Percentiles rank a stretch among this genome's conserved stretches.
These are phyloP conservation scores for Anaeromyces robustus DNA, from an alignment of 192 early-diverging fungal species.

Conservation along the genomic window DNA sequence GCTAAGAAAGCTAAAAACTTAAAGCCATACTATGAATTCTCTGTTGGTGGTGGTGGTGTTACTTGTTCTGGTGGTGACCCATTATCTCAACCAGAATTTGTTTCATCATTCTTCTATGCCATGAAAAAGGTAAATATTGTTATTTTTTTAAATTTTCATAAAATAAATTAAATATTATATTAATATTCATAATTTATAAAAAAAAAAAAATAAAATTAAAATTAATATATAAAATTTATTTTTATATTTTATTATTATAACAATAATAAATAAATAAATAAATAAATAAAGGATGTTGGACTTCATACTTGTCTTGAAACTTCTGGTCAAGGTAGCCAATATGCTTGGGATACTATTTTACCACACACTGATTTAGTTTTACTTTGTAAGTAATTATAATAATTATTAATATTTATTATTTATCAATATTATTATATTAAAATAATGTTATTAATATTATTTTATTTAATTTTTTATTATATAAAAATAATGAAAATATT, in stretches of 20 bases:
- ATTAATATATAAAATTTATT: too few relatives aligned
- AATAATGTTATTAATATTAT: too few relatives aligned
- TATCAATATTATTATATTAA: too few relatives aligned
- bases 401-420: too few relatives aligned
- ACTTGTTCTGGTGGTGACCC: conserved; percentile 3
- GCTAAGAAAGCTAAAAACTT: not conserved
- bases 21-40: not conserved
- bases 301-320: conserved; percentile 3
- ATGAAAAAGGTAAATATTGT: not conserved
- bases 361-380: conserved; percentile 1
- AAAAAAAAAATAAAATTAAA: too few relatives aligned
- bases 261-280: too few relatives aligned
- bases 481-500: too few relatives aligned
- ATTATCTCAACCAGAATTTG: conserved; percentile 1
- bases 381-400: not conserved
- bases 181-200: too few relatives aligned
- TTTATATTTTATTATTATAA: too few relatives aligned
- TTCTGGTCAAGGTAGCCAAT: not conserved
- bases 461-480: too few relatives aligned
- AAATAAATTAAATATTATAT: too few relatives aligned
- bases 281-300: not conserved
- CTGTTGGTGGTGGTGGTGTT: not conserved
- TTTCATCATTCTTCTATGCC: not conserved
- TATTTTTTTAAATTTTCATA: too few relatives aligned
- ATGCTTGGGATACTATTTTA: not conserved